A percentile compares a stretch with the other conserved stretches of the same genome.
These are phyloP conservation scores for Diplodia corticola DNA, from an alignment of 2,329 filamentous ascomycete species.

Conservation along the genomic window DNA sequence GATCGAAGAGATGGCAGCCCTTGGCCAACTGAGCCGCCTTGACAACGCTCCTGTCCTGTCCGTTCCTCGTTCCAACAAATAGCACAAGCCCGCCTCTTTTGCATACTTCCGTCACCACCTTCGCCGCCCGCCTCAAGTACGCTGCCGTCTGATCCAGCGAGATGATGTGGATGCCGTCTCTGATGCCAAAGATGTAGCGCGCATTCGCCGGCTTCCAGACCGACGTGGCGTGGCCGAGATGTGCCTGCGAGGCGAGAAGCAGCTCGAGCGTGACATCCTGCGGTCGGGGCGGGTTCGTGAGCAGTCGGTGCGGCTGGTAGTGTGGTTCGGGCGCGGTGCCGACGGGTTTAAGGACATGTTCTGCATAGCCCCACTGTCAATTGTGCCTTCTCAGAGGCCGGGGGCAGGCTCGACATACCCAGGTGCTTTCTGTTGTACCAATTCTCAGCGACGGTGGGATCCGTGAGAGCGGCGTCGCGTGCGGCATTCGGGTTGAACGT, in stretches of 20 bases:
- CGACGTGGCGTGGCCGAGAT: constrained; percentile 76
- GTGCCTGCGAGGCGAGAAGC: constrained; percentile 55
- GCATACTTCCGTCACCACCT: constrained; percentile 84
- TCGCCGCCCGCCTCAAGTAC: constrained; percentile 88
- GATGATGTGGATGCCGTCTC: constrained; percentile 90
- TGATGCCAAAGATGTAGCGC: constrained; percentile 88
- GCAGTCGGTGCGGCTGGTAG: constrained; percentile 67
- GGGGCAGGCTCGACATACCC: constrained; percentile 28
- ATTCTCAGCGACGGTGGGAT: constrained; percentile 39
- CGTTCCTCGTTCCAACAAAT: constrained; percentile 83
- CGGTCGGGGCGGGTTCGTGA: constrained; percentile 71
- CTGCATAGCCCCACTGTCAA: constrained; percentile 26
- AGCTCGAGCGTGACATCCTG: constrained; percentile 86
- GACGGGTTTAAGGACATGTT: constrained; percentile 38
- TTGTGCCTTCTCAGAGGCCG: not conserved
- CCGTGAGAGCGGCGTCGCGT: constrained; percentile 26
- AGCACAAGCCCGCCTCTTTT: constrained; percentile 81
- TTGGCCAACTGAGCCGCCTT: constrained; percentile 74
- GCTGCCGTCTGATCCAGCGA: constrained; percentile 85
- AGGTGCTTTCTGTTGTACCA: constrained; percentile 47
- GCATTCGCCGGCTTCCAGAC: constrained; percentile 95
- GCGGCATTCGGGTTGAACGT: constrained; percentile 29
- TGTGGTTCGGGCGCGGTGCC: constrained; percentile 47
- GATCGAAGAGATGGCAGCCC: constrained; percentile 85
- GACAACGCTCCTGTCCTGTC: constrained; percentile 79